Base-by-base conservation (phyloP, 306 rosid species). In the Adenanthera pavonina region DNA sequence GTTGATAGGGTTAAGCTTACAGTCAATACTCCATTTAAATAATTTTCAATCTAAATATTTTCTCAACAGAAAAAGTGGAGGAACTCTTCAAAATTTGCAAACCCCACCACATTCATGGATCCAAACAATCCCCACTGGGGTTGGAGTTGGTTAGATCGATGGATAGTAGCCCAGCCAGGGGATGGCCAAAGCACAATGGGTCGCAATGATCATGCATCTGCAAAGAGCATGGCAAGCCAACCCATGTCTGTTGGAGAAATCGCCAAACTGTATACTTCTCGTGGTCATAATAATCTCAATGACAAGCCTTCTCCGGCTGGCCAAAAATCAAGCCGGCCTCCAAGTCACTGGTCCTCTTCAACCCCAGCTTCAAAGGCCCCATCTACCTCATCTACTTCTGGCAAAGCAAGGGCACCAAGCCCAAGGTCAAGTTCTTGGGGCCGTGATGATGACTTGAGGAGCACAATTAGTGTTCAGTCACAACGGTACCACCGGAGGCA, bases 121-220 rank as follows among this genome's bases (percentile, higher is more conserved):
- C 94, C 96, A 54, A 89, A 81, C 86, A 84, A 93, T 80, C 97
- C 97, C 20, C 97, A 84, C 7, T 93, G 98, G 99, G 99, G 99
- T 4, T 95, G 99, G 99, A 92, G 94, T 72, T 95, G 98, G 99
- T 81, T 93, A 48, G 99, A 95, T 74, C 59, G 98, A 80, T 95
- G 98, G 99, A 86, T 92, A 97, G 96, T 95, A 15, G 80, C 91
- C 19, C 89, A 97, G 72, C 97, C 97, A 33, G 93, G 97, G 94
- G 98, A 95, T 72, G 78, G 90, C n/a, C 86, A 72, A 75, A 88
- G 85, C 61, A 73, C 85, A 14, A 33, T 66, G 64, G 93, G 86
- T 74, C 69, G 44, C 66, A 81, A 77, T 10, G 92, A 90, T 10
- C 80, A 64, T 12, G 79, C 83, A 72, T 88, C 93, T 49, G 46